These are phyloP conservation scores for Mycocentrospora acerina DNA, from an alignment of 2,329 filamentous ascomycete species.

Conservation along the genomic window DNA sequence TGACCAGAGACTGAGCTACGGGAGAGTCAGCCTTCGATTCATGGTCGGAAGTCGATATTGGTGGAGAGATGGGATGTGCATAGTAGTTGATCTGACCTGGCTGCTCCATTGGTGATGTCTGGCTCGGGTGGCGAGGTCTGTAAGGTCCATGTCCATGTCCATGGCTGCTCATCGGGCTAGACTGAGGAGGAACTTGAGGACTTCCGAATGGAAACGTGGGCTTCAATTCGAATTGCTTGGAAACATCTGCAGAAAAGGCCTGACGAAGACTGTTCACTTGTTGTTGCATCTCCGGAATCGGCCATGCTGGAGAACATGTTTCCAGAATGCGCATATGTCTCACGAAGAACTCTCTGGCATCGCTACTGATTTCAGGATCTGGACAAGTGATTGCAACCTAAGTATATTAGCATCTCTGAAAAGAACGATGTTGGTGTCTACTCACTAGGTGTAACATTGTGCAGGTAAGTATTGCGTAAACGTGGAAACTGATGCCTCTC, in stretches of 20 bases:
- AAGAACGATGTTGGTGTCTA: slow-evolving; percentile 18
- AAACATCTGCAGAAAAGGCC: slow-evolving; percentile 84
- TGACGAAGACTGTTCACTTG: slow-evolving; percentile 87
- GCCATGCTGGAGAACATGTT: slow-evolving; percentile 77
- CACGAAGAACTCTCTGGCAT: slow-evolving; percentile 86
- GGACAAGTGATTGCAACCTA: slow-evolving; percentile 92
- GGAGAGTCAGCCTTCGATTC: slow-evolving; percentile 78
- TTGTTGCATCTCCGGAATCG: slow-evolving; percentile 84
- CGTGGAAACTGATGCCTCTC: slow-evolving; percentile 88
- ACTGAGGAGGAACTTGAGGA: slow-evolving; percentile 62
- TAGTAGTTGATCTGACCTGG: slow-evolving; percentile 65
- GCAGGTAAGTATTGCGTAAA: slow-evolving; percentile 89
- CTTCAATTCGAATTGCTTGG: slow-evolving; percentile 86
- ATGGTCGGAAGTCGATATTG: slow-evolving; percentile 70
- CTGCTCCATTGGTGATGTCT: slow-evolving; percentile 53
- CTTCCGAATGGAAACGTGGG: slow-evolving; percentile 84
- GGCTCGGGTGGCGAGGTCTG: slow-evolving; percentile 52
- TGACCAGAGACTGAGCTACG: slow-evolving; percentile 68
- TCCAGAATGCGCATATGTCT: slow-evolving; percentile 94
- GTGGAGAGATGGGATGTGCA: slow-evolving; percentile 74
- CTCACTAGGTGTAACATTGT: slow-evolving; percentile 90
- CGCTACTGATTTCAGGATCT: slow-evolving; percentile 80
- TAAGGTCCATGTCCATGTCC: slow-evolving; percentile 50
- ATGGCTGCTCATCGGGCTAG: slow-evolving; percentile 62
- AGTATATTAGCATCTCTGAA: slow-evolving; percentile 12